A percentile compares a stretch with the other conserved stretches of the same genome.
Evolutionary conservation across 1,284 basidiomycete genomes (phyloP).

Genomic region (Vanrija sp.): DNA sequence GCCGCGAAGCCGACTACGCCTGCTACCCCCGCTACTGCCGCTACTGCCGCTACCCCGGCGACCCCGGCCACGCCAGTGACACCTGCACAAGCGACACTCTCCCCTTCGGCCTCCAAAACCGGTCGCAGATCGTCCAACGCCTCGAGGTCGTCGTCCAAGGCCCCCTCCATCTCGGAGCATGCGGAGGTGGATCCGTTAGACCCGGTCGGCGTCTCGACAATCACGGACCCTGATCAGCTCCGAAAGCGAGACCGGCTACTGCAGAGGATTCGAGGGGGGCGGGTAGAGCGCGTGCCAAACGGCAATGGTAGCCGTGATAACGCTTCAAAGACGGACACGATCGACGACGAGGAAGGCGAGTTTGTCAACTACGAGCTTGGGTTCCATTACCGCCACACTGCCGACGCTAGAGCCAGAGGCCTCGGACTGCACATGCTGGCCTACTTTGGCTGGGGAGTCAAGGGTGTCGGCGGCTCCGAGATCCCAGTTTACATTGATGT

Average conservation of each 20-base stretch:
- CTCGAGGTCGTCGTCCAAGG: background rate
- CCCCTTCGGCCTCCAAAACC: too few relatives aligned
- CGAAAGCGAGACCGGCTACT: conserved; percentile 4
- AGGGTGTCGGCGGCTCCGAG: conserved; percentile 42
- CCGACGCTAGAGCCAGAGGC: conserved; percentile 29
- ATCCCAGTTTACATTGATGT: conserved; percentile 45
- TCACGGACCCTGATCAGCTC: background rate
- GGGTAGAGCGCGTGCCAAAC: too few relatives aligned
- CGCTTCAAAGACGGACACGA: background rate
- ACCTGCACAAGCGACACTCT: too few relatives aligned
- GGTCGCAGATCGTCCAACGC: background rate
- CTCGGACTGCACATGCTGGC: conserved; percentile 44
- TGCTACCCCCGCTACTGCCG: too few relatives aligned
- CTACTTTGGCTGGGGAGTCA: conserved; percentile 47
- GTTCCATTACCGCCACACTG: conserved; percentile 37
- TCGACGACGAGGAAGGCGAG: conserved; percentile 37
- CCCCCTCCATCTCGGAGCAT: background rate
- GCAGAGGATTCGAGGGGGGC: too few relatives aligned
- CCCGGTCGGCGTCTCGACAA: background rate
- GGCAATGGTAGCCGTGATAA: too few relatives aligned
- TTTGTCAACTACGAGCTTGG: conserved; percentile 49
- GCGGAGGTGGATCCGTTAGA: background rate
- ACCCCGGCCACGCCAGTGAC: too few relatives aligned
- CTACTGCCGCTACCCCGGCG: too few relatives aligned
- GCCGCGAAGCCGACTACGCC: too few relatives aligned